Evolutionary conservation across 2,329 filamentous ascomycete species (phyloP).

Genomic region (Colletotrichum liriopes): DNA sequence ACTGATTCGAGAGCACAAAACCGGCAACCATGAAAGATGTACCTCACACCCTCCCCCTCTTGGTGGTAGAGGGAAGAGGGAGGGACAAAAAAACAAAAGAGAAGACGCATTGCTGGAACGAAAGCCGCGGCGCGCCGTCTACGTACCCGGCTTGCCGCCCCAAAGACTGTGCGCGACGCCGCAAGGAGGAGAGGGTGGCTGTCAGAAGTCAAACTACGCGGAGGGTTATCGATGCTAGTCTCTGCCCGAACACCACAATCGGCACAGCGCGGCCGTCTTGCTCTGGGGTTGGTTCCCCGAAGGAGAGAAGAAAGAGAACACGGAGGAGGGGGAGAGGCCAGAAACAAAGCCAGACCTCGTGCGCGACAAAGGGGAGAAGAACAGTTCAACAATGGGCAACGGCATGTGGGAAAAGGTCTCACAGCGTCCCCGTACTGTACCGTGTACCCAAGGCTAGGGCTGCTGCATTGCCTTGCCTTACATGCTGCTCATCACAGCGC

Average conservation of each 20-base stretch:
- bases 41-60: constrained; percentile 8
- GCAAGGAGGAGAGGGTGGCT: constrained; percentile 36
- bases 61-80: neutral
- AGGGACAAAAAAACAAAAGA: too few species aligned
- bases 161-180: constrained; percentile 32
- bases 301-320: constrained; percentile 18
- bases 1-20: constrained; percentile 9
- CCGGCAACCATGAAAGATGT: constrained; percentile 14
- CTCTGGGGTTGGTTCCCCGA: neutral
- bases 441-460: constrained; percentile 29
- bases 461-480: constrained; percentile 41
- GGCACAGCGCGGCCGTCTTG: constrained; percentile 29
- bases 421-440: constrained; percentile 7
- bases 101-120: constrained; percentile 20
- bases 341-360: constrained; percentile 19
- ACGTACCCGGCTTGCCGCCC: constrained; percentile 15
- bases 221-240: constrained; percentile 25
- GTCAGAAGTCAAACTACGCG: constrained; percentile 40
- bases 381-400: constrained; percentile 27
- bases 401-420: constrained; percentile 27
- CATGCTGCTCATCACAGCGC: constrained; percentile 28
- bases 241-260: constrained; percentile 17
- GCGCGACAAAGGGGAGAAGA: constrained; percentile 14
- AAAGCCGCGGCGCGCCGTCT: constrained; percentile 9
- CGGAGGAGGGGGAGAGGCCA: neutral